Evolutionary conservation across 306 rosid genomes (phyloP).

Genomic region (Carpinus fangiana): DNA sequence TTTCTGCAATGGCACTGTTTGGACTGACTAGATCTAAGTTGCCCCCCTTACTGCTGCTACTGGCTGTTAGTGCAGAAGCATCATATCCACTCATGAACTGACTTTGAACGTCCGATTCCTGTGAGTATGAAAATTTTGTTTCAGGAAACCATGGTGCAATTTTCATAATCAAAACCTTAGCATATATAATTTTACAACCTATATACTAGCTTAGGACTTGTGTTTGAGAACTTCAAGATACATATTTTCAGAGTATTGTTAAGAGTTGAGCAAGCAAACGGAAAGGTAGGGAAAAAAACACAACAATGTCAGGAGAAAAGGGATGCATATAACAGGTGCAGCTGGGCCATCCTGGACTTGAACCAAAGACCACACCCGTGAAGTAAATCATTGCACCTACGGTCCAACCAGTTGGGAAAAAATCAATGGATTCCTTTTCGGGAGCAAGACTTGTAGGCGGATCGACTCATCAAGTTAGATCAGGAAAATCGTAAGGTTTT

Average conservation of each 20-base stretch:
- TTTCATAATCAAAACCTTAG: not conserved
- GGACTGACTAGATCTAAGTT: conserved; percentile 28
- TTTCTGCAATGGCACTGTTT: conserved; percentile 25
- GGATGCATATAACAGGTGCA: not conserved
- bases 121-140: conserved; percentile 19
- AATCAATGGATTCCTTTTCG: too few relatives aligned
- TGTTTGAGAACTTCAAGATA: not conserved
- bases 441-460: too few relatives aligned
- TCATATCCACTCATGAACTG: conserved; percentile 21
- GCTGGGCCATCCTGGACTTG: too few relatives aligned
- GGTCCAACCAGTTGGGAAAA: too few relatives aligned
- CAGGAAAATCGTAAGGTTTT: too few relatives aligned
- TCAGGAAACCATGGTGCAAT: not conserved
- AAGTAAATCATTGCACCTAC: too few relatives aligned
- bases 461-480: too few relatives aligned
- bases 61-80: conserved; percentile 29
- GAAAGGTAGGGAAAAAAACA: not conserved
- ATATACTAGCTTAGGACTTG: not conserved
- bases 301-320: not conserved
- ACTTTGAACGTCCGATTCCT: conserved; percentile 43
- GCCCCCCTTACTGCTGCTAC: conserved; percentile 24
- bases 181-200: not conserved
- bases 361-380: too few relatives aligned
- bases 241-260: not conserved
- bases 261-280: not conserved